Percentiles rank a stretch among this genome's conserved stretches.
These are phyloP conservation scores for Oxytropis ochrocephala DNA, from an alignment of 306 rosid species.

Conservation along the genomic window DNA sequence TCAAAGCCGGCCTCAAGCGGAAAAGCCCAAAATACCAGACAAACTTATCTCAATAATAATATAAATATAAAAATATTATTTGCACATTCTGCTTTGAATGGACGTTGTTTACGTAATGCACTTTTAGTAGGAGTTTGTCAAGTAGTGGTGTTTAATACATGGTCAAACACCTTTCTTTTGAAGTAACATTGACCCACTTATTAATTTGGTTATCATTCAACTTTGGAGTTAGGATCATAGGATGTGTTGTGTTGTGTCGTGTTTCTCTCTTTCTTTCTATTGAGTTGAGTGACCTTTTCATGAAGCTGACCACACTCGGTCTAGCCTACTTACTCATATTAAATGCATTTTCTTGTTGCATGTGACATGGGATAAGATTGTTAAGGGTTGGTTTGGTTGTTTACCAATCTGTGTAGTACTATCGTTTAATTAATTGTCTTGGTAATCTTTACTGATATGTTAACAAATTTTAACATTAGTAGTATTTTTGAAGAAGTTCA, in stretches of 20 bases:
- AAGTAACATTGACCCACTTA: constrained; percentile 51
- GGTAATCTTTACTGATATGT: neutral
- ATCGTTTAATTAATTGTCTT: neutral
- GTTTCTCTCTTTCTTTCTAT: constrained; percentile 14
- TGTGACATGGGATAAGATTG: neutral
- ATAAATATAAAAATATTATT: neutral
- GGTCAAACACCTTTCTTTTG: constrained; percentile 31
- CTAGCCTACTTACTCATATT: neutral
- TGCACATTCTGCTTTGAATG: neutral
- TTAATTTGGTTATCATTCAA: constrained; percentile 29
- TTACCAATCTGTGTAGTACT: neutral
- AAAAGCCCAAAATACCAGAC: constrained; percentile 20
- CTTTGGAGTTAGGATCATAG: constrained; percentile 33
- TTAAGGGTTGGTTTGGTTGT: neutral
- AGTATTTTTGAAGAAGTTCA: too few relatives aligned
- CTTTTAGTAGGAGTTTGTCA: constrained; percentile 32
- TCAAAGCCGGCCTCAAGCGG: constrained; percentile 12
- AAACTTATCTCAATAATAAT: neutral
- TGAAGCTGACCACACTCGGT: constrained; percentile 23
- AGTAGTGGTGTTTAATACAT: constrained; percentile 31
- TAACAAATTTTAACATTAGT: too few relatives aligned
- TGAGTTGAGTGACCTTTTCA: neutral
- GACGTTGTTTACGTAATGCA: constrained; percentile 5
- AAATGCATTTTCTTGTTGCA: constrained; percentile 15
- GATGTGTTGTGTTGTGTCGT: neutral